Evolutionary conservation across 1,139 yeast genomes (phyloP), one percentile per base, ranked within the genome.

Genomic region (Kluyveromyces sp.): DNA sequence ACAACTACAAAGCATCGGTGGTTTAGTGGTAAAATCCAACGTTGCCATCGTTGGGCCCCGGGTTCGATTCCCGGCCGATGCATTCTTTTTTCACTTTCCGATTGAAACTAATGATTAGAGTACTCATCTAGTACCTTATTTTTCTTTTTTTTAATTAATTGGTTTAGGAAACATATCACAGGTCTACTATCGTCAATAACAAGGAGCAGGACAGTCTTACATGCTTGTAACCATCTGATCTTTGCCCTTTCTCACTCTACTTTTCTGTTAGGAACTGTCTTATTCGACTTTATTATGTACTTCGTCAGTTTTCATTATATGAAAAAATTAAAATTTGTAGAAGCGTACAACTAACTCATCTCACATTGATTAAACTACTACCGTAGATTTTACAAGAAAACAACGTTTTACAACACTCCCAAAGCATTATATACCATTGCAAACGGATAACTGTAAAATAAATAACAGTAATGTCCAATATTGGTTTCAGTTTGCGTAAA

Each of bases 401-500:
- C 34, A 28, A 28, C 32, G 36, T 34, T 7, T 7, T 34, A 15
- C 7, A 7, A 6, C 36, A 34, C 36, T 34, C 36, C 15, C 36
- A 7, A 30, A 8, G 8, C 32, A 30, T 7, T 30, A 7, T 7
- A 10, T 10, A 33, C 15, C 34, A 21, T 5, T 10, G 15, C 7
- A 33, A 21, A 10, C 15, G 15, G 34, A 33, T 4, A 33, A 33
- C 8, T 7, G 15, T 7, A 1, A 7, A 33, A 33, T 4, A 10
- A 33, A 5, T 33, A 7, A 7, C 15, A 7, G 1, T 7, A 36
- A 63, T 64, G 67, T 61, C 66, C 3, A 66, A 66, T 42, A 56
- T 68, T 39, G 68, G 71, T 25, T 56, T 70, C 33, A 85, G 83
- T 63, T 81, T 90, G n/a, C 83, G 96, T 53, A 88, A 83, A 63